Percentiles rank a stretch among this genome's conserved stretches.
Evolutionary conservation across 1,139 yeast genomes (phyloP).

Genomic region (Meyerozyma athensensis): DNA sequence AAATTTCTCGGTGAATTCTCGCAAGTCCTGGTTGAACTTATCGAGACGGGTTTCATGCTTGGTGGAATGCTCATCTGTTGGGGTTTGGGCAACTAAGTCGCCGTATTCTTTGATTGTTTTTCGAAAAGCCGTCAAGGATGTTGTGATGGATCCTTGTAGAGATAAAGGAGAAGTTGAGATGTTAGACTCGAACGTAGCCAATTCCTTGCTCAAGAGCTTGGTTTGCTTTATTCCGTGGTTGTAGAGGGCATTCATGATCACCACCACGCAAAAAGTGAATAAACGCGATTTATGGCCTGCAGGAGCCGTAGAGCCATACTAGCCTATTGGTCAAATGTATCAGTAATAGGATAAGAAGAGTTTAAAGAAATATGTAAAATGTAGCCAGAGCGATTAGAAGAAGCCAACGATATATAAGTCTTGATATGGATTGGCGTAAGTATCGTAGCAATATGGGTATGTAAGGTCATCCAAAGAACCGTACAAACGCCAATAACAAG

Average conservation of each 20-base stretch:
- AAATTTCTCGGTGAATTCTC: constrained; percentile 54
- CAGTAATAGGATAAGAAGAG: no score
- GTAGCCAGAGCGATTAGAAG: no score
- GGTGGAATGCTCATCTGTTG: constrained; percentile 49
- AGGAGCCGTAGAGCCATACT: no score
- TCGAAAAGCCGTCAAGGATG: constrained; percentile 69
- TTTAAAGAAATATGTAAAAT: no score
- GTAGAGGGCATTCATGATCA: constrained; percentile 64
- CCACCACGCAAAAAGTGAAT: background rate
- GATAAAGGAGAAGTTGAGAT: constrained; percentile 69
- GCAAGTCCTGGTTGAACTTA: constrained; percentile 57
- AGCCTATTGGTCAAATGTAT: no score
- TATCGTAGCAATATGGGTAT: background rate
- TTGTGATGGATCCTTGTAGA: constrained; percentile 77
- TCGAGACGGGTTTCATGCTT: constrained; percentile 63
- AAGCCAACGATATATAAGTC: background rate
- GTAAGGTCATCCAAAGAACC: constrained; percentile 58
- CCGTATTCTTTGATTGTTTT: constrained; percentile 78
- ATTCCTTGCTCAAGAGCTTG: constrained; percentile 63
- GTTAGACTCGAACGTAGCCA: constrained; percentile 61
- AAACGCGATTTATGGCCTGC: constrained; percentile 1
- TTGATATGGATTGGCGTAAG: background rate
- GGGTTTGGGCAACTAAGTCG: constrained; percentile 58
- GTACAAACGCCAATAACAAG: constrained; percentile 80
- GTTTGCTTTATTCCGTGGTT: constrained; percentile 89